Evolutionary conservation across 495 filamentous ascomycete species (phyloP).

Genomic region (Aspergillus nanangensis): DNA sequence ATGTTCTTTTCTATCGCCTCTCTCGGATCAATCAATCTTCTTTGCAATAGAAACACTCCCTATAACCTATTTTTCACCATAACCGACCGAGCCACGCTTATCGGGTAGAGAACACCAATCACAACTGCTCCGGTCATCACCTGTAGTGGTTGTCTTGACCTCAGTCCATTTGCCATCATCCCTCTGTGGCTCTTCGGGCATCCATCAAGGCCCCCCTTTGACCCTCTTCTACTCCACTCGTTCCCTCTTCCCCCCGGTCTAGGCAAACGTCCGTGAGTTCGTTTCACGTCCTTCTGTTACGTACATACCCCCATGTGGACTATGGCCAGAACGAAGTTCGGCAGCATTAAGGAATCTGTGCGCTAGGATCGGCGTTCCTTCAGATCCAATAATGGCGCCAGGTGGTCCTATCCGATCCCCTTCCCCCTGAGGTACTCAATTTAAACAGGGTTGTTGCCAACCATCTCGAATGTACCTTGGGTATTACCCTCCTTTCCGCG

Average conservation of each 20-base stretch:
- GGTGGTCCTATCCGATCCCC: slow-evolving; percentile 4
- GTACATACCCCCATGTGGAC: slow-evolving; percentile 13
- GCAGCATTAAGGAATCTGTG: slow-evolving; percentile 5
- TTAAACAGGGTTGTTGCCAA: slow-evolving; percentile 3
- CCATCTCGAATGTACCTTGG: no score
- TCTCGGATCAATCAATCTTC: background rate
- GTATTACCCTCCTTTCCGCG: no score
- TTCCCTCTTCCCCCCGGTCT: slow-evolving; percentile 4
- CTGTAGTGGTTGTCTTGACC: slow-evolving; percentile 11
- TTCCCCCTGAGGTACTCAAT: no score
- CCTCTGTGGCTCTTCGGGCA: slow-evolving; percentile 7
- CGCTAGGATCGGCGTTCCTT: slow-evolving; percentile 11
- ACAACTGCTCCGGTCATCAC: slow-evolving; percentile 7
- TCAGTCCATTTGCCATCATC: slow-evolving; percentile 3
- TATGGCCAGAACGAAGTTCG: slow-evolving; percentile 7
- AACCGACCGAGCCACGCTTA: slow-evolving; percentile 22
- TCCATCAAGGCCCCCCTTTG: background rate
- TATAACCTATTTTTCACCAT: slow-evolving; percentile 7
- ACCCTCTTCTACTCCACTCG: background rate
- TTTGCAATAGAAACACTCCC: background rate
- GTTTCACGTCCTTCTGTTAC: slow-evolving; percentile 11
- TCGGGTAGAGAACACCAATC: slow-evolving; percentile 5
- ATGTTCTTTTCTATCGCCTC: background rate
- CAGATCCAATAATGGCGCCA: slow-evolving; percentile 13
- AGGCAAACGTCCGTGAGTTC: slow-evolving; percentile 3